A percentile compares a stretch with the other conserved stretches of the same genome.
These are phyloP conservation scores for Claviceps purpurea DNA, from an alignment of 2,329 filamentous ascomycete genomes.

Conservation along the genomic window DNA sequence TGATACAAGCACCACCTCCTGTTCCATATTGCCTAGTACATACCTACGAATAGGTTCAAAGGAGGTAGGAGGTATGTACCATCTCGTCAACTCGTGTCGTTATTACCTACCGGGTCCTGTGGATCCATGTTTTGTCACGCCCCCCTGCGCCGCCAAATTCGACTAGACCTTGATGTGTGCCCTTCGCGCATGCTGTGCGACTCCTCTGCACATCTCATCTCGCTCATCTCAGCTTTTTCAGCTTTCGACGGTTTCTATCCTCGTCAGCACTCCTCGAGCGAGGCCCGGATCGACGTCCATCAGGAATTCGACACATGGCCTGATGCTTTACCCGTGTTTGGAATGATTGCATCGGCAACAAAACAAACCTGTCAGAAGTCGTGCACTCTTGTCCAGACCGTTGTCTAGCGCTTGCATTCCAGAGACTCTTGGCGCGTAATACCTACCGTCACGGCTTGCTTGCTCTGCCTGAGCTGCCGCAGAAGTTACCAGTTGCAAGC, in stretches of 20 bases:
- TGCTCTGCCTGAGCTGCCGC: not conserved
- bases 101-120: not conserved
- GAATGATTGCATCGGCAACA: not conserved
- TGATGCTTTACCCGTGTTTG: not conserved
- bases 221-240: not conserved
- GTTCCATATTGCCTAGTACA: not conserved
- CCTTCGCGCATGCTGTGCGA: not conserved
- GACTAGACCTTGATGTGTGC: not conserved
- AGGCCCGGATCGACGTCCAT: not conserved
- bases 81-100: not conserved
- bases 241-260: not conserved
- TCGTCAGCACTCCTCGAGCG: not conserved
- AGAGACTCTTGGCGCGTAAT: not conserved
- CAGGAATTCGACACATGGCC: not conserved
- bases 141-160: not conserved
- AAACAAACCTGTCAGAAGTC: not conserved
- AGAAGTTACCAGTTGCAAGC: not conserved
- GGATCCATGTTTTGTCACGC: not conserved
- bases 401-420: constrained; percentile 1
- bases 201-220: not conserved
- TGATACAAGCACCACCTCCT: too few relatives aligned
- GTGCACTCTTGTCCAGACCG: not conserved
- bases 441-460: not conserved
- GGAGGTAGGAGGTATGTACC: too few relatives aligned
- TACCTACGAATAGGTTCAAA: not conserved